Evolutionary conservation across 176 grass and related monocot genomes (phyloP), one percentile per base, ranked within the genome.

Genomic region (Bothriochloa decipiens): DNA sequence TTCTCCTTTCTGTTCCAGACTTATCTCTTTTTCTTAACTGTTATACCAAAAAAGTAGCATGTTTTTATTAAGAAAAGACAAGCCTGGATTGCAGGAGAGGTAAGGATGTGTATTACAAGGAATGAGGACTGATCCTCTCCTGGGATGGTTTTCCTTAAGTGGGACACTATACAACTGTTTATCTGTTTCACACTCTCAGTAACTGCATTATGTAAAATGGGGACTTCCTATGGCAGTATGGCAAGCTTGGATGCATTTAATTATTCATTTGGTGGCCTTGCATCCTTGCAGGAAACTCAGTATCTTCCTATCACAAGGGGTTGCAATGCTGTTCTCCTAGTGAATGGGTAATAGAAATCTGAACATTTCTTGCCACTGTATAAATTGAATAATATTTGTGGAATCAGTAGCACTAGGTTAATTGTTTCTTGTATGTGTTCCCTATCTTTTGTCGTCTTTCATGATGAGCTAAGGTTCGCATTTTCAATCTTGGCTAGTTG

Each of bases 251-350:
- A 32, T 74, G 36, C 67, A 32, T 61, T 58, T 65, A 2, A 32
- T 62, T 83, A 65, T 76, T 84, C 20, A 81, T 87, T 42, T 62
- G 78, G 79, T 79, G 46, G 79, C 83, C 22, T 78, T 77, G 78
- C 68, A 73, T 92, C 32, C 23, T 82, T 88, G 69, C 91, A 99
- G 97, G 97, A 99, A 96, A 99, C 93, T 55, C 86, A 89, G 72
- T 99, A 99, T 84, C 88, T 99, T 91, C 93, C 93, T 84, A 89
- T 99, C 81, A 96, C 91, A 86, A 94, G 97, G 84, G 97, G 97
- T 81, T 92, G 91, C 78, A 96, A 86, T 78, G 91, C 91, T 87
- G 91, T 96, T 90, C 91, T 99, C 75, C 86, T 99, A 87, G 90
- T 99, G 86, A 99, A 99, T 37, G 97, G 97, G 97, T 99, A 99